phyloP scores from a whole-genome alignment of 306 rosid species.

The Inga laurina region DNA sequence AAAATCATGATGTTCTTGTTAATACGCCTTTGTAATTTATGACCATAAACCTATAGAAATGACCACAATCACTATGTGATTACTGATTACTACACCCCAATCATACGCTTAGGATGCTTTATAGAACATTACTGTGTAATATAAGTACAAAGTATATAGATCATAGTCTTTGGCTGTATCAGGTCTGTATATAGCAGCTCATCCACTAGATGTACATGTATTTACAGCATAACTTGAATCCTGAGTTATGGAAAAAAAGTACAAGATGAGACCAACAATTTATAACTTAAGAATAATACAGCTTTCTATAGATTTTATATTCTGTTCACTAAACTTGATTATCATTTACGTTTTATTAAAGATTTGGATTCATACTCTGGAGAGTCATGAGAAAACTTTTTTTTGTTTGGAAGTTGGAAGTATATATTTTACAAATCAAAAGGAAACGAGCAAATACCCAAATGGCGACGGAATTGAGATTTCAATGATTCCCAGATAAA shows the following conservation, averaged over 20 bases:
- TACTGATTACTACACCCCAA: slow-evolving; percentile 39
- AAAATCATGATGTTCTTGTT: slow-evolving; percentile 42
- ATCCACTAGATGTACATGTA: not conserved
- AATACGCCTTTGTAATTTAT: slow-evolving; percentile 57
- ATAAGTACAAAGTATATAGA: slow-evolving; percentile 5
- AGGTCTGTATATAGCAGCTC: slow-evolving; percentile 18
- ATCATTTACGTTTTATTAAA: not conserved
- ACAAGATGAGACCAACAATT: not conserved
- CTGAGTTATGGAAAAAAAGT: not conserved
- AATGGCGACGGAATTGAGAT: not conserved
- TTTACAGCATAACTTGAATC: not conserved
- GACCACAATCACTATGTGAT: slow-evolving; percentile 38
- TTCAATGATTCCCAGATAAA: not conserved
- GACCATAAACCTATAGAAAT: slow-evolving; percentile 39
- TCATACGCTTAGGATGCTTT: slow-evolving; percentile 30
- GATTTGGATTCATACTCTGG: not conserved
- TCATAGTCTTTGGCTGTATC: slow-evolving; percentile 20
- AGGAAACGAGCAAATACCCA: not conserved
- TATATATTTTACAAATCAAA: not conserved
- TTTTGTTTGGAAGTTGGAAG: not conserved
- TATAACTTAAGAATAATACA: not conserved
- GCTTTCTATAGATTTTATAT: not conserved
- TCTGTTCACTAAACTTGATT: not conserved
- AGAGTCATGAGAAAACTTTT: not conserved
- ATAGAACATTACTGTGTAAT: slow-evolving; percentile 22